These are phyloP conservation scores for Fusarium veterinarium DNA, from an alignment of 2,329 filamentous ascomycete species.

Conservation along the genomic window DNA sequence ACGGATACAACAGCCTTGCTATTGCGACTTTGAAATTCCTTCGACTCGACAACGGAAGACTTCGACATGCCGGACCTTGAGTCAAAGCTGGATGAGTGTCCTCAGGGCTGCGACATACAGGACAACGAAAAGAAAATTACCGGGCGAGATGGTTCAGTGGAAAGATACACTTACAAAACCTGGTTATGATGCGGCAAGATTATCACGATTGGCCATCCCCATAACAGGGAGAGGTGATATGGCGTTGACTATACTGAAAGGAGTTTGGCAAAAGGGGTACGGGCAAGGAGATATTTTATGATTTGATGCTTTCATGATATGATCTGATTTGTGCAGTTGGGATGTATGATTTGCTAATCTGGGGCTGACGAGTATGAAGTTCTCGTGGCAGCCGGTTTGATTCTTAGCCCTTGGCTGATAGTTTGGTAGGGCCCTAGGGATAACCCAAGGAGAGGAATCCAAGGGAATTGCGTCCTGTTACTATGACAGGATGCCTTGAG, in stretches of 20 bases:
- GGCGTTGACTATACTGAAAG: not conserved
- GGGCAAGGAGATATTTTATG: constrained; percentile 9
- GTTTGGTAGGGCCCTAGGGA: not conserved
- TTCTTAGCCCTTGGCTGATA: not conserved
- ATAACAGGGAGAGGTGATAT: not conserved
- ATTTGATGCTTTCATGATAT: constrained; percentile 31
- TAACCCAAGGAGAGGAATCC: too few species aligned
- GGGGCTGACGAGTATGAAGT: not conserved
- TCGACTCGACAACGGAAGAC: not conserved
- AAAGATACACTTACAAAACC: not conserved
- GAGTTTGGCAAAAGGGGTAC: not conserved
- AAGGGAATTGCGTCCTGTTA: not conserved
- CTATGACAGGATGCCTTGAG: not conserved
- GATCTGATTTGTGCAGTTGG: not conserved
- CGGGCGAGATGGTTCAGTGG: not conserved
- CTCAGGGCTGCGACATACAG: not conserved
- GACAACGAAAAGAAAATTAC: not conserved
- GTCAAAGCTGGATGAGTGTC: not conserved
- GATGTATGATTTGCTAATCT: not conserved
- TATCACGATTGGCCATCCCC: not conserved
- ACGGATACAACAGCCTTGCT: not conserved
- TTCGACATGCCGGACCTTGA: too few species aligned
- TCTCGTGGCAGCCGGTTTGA: not conserved
- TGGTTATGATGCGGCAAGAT: not conserved
- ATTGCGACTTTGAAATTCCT: constrained; percentile 27